Evolutionary conservation across 768 basidiomycete genomes (phyloP), one percentile per base, ranked within the genome.

Genomic region (Tephrocybe rancida): DNA sequence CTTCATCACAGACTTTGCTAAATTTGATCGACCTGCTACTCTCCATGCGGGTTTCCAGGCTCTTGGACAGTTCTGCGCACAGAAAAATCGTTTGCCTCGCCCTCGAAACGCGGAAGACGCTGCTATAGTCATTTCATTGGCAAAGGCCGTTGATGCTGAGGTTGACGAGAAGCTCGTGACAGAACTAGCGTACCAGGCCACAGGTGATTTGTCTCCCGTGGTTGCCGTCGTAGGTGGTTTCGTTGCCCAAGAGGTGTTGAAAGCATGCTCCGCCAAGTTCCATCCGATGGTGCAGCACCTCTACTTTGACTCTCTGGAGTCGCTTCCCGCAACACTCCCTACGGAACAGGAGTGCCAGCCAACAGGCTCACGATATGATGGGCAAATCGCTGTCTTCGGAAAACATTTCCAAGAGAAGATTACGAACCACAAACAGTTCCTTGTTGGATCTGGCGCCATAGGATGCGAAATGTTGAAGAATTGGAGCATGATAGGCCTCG

Each of bases 401-500:
- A 90, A 86, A 69, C 65, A 73, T 1, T 98, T 98, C 85, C 97
- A 99, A 61, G 80, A 88, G 35, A 97, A 92, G 77, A 87, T 99
- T 56, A 82, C 84, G 37, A 88, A 90, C 66, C 85, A 93, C 67
- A 83, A 90, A 24, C 92, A 98, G 64, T 99, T 99, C 83, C 81
- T 99, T 41, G 97, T 99, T 51, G 97, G 97, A 8, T 87, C 96
- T n/a, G 97, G 97, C 41, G 97, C 97, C 30, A 98, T 99, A 67
- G 97, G 97, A 18, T 99, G 97, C 67, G 97, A 99, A 75, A 98
- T 98, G 97, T 75, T 99, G 64, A 99, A 99, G 80, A 99, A 98
- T 72, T 99, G 97, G 97, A 90, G 92, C 60, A 91, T 98, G 93
- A 96, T 98, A 81, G 97, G 97, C 56, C 75, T 99, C 42, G 95